Conservation (phyloP, 495 filamentous ascomycete species). For the Aspergillus sclerotiicarbonarius region DNA sequence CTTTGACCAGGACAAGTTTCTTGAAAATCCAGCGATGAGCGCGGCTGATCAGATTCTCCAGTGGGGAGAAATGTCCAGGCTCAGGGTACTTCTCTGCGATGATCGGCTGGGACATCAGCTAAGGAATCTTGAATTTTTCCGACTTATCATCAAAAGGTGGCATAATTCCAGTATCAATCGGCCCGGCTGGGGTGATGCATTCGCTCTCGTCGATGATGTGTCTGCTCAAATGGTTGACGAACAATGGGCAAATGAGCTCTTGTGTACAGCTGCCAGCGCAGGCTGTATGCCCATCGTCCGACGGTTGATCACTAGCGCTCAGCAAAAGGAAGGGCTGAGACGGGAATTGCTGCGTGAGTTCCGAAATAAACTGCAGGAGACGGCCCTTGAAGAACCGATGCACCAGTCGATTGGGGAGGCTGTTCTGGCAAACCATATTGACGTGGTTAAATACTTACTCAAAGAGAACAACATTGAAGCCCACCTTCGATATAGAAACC, state of each 20-base stretch:
- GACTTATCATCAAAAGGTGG: slow-evolving; percentile 11
- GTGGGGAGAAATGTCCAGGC: slow-evolving; percentile 22
- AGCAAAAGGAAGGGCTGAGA: slow-evolving; percentile 3
- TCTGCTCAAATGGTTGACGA: slow-evolving; percentile 4
- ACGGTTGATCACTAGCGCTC: slow-evolving; percentile 5
- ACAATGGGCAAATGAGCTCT: slow-evolving; percentile 10
- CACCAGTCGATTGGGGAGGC: slow-evolving; percentile 15
- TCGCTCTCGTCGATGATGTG: slow-evolving; percentile 7
- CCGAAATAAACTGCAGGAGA: not conserved
- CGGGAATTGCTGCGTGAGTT: slow-evolving; percentile 3
- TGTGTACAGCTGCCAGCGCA: slow-evolving; percentile 10
- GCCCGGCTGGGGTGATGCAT: slow-evolving; percentile 5
- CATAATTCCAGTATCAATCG: not conserved
- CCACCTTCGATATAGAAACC: slow-evolving; percentile 24
- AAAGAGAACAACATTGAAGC: slow-evolving; percentile 13
- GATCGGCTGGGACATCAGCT: slow-evolving; percentile 13
- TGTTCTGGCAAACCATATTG: slow-evolving; percentile 15
- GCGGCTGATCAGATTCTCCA: slow-evolving; percentile 24
- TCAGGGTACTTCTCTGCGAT: slow-evolving; percentile 23
- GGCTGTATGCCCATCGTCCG: slow-evolving; percentile 10
- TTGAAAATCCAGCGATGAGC: slow-evolving; percentile 14
- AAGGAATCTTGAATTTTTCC: slow-evolving; percentile 11
- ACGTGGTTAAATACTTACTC: slow-evolving; percentile 21
- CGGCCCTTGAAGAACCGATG: not conserved
- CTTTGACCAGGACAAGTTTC: slow-evolving; percentile 15